phyloP scores from a whole-genome alignment of 495 filamentous ascomycete genomes.

The Friedmanniomyces simplex region DNA sequence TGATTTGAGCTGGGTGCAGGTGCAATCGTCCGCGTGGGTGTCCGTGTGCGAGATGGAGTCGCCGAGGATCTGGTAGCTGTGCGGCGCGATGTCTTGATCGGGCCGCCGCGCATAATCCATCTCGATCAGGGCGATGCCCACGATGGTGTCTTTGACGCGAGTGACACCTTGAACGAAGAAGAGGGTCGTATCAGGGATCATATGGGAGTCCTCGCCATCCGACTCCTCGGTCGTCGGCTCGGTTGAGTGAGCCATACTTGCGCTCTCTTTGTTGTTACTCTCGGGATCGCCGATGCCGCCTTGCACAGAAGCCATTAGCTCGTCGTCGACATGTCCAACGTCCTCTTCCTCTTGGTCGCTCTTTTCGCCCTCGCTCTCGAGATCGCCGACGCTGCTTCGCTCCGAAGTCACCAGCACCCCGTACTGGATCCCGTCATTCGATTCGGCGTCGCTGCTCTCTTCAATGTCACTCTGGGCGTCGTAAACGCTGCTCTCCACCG shows the following conservation, averaged over 20 bases:
- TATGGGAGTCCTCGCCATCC: background rate
- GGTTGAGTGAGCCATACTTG: too few relatives aligned
- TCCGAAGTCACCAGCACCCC: too few relatives aligned
- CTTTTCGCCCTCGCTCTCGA: background rate
- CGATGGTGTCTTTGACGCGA: background rate
- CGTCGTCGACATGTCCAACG: background rate
- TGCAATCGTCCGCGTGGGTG: background rate
- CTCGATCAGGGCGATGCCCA: background rate
- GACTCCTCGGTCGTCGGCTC: background rate
- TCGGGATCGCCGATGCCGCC: background rate
- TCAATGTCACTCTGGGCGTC: too few relatives aligned
- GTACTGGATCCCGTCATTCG: too few relatives aligned
- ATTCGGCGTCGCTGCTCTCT: too few relatives aligned
- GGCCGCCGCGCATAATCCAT: background rate
- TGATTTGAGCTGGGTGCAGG: background rate
- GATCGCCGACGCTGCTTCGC: background rate
- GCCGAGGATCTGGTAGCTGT: constrained; percentile 1
- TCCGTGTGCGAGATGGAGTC: background rate
- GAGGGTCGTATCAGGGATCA: background rate
- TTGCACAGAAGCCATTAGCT: background rate
- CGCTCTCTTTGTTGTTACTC: background rate
- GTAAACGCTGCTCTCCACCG: too few relatives aligned
- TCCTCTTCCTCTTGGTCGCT: constrained; percentile 1
- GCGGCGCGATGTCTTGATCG: background rate
- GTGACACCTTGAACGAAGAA: background rate